A percentile compares a stretch with the other conserved stretches of the same genome.
Conservation (phyloP, 192 early-diverging fungal species). For the Coemansia sp. region DNA sequence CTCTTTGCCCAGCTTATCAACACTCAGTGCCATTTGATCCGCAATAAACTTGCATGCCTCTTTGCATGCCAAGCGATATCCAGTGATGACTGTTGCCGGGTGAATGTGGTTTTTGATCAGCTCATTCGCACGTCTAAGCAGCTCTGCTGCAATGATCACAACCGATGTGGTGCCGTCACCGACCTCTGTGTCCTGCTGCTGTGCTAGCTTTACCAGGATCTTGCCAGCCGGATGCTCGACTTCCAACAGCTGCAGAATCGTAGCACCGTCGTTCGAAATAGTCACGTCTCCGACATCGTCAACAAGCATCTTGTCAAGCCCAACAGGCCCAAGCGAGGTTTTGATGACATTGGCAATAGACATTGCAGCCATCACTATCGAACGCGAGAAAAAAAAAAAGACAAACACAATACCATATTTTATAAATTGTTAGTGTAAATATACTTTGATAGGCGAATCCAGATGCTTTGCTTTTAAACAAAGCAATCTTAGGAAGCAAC, state of each 20-base stretch:
- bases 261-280: constrained; percentile 99
- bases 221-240: constrained; percentile 98
- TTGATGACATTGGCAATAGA: constrained; percentile 99
- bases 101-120: constrained; percentile 99
- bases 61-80: constrained; percentile 93
- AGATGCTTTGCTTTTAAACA: too few relatives aligned
- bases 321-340: constrained; percentile 97
- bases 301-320: constrained; percentile 99
- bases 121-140: constrained; percentile 94
- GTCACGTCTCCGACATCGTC: constrained; percentile 99
- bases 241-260: constrained; percentile 94
- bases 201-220: constrained; percentile 95
- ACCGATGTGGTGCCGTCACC: constrained; percentile 99
- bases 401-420: background rate
- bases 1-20: constrained; percentile 89
- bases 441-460: too few relatives aligned
- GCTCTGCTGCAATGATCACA: constrained; percentile 97
- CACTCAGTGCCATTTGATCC: constrained; percentile 93
- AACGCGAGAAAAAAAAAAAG: constrained; percentile 14
- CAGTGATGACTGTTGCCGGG: constrained; percentile 98
- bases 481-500: too few relatives aligned
- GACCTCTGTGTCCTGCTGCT: constrained; percentile 99
- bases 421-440: background rate
- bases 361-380: constrained; percentile 86
- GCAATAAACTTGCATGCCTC: constrained; percentile 98